Evolutionary conservation across 352 stramenopile species (phyloP).

Genomic region (Phytophthora colocasiae): DNA sequence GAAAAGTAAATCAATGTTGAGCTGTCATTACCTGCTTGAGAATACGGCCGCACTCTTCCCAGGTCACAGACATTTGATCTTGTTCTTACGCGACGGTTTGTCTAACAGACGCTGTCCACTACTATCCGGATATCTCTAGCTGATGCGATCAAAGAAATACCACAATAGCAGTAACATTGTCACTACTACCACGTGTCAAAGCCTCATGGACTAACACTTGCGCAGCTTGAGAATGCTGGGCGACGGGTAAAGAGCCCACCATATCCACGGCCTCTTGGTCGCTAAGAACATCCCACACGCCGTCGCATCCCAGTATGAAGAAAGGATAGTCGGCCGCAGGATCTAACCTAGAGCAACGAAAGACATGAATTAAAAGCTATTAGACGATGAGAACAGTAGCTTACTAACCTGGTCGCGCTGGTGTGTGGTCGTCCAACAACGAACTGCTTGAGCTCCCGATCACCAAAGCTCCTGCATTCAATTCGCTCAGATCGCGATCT

Average conservation of each 20-base stretch:
- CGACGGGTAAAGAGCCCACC: conserved; percentile 42
- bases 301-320: conserved; percentile 80
- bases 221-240: conserved; percentile 53
- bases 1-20: not conserved
- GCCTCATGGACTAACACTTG: conserved; percentile 65
- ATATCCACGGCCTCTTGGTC: conserved; percentile 82
- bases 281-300: conserved; percentile 79
- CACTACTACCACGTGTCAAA: conserved; percentile 58
- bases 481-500: conserved; percentile 11
- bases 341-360: conserved; percentile 43
- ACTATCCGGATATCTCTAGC: not conserved
- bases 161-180: conserved; percentile 86
- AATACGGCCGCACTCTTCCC: conserved; percentile 34
- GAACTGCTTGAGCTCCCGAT: conserved; percentile 76
- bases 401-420: conserved; percentile 48
- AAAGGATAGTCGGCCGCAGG: conserved; percentile 62
- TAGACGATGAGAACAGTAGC: not conserved
- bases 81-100: conserved; percentile 16
- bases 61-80: conserved; percentile 15
- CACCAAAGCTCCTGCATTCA: conserved; percentile 74
- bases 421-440: conserved; percentile 61
- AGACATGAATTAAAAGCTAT: conserved; percentile 6
- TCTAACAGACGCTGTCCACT: conserved; percentile 10
- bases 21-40: conserved; percentile 32
- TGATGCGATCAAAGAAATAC: conserved; percentile 58